A percentile compares a stretch with the other conserved stretches of the same genome.
These are phyloP conservation scores for Macrocybe gigantea DNA, from an alignment of 768 basidiomycete genomes.

Conservation along the genomic window DNA sequence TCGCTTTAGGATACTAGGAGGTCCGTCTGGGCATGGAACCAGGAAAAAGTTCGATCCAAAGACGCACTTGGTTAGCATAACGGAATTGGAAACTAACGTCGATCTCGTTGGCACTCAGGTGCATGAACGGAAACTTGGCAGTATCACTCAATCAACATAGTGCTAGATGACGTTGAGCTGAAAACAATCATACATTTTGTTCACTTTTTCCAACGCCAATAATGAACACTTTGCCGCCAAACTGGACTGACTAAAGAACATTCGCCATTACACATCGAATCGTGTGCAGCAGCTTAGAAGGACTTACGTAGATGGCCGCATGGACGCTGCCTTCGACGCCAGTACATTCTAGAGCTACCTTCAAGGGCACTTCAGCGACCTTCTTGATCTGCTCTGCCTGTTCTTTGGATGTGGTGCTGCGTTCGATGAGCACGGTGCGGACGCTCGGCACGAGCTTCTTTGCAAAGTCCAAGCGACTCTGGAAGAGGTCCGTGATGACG, in stretches of 20 bases:
- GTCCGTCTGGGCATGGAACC: background rate
- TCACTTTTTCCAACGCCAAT: slow-evolving; percentile 67
- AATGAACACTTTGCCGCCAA: slow-evolving; percentile 65
- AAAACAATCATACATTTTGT: slow-evolving; percentile 35
- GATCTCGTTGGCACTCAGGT: slow-evolving; percentile 64
- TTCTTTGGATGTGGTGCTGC: slow-evolving; percentile 38
- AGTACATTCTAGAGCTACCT: slow-evolving; percentile 57
- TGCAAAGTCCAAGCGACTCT: slow-evolving; percentile 61
- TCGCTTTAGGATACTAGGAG: slow-evolving; percentile 73
- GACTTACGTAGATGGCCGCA: slow-evolving; percentile 48
- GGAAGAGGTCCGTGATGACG: slow-evolving; percentile 63
- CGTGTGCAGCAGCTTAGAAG: background rate
- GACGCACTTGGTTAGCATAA: slow-evolving; percentile 53
- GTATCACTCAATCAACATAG: background rate
- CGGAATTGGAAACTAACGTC: slow-evolving; percentile 67
- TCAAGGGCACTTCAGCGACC: slow-evolving; percentile 42
- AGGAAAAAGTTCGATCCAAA: background rate
- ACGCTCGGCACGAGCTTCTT: slow-evolving; percentile 55
- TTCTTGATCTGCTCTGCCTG: slow-evolving; percentile 47
- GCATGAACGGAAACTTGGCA: slow-evolving; percentile 64
- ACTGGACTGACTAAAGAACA: slow-evolving; percentile 45
- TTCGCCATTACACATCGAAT: background rate
- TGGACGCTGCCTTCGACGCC: slow-evolving; percentile 60
- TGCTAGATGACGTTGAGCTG: background rate
- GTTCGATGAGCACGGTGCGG: slow-evolving; percentile 48